Evolutionary conservation across 768 basidiomycete species (phyloP).

Genomic region (Podaxis carcinomalis): DNA sequence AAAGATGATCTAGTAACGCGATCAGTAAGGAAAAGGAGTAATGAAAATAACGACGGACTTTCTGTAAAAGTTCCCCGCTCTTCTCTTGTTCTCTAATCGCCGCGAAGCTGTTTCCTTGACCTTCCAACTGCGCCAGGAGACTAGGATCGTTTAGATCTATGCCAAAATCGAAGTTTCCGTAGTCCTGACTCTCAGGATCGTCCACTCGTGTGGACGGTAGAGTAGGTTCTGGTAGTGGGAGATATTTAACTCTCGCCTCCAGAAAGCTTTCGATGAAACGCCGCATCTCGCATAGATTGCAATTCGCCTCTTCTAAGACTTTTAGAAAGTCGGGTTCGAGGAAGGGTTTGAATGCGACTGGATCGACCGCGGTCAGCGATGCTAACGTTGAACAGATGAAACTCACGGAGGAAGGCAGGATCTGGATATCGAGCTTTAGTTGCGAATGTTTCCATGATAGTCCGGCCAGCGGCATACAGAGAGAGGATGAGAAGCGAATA

Average conservation of each 20-base stretch:
- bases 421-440: conserved; percentile 3
- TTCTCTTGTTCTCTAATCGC: conserved; percentile 2
- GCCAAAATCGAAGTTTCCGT: conserved; percentile 6
- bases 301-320: conserved; percentile 3
- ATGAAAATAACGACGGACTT: not conserved
- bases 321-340: conserved; percentile 6
- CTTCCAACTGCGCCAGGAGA: not conserved
- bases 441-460: conserved; percentile 4
- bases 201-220: not conserved
- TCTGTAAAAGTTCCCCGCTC: conserved; percentile 1
- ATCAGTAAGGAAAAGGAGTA: not conserved
- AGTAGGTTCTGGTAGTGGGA: not conserved
- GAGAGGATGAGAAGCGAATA: conserved; percentile 2
- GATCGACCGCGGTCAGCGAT: not conserved
- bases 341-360: conserved; percentile 10
- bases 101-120: not conserved
- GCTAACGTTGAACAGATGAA: not conserved
- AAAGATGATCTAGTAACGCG: not conserved
- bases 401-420: conserved; percentile 7
- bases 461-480: conserved; percentile 8
- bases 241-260: not conserved
- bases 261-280: conserved; percentile 10
- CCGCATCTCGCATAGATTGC: conserved; percentile 6
- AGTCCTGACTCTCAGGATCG: conserved; percentile 11
- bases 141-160: conserved; percentile 9